A percentile compares a stretch with the other conserved stretches of the same genome.
Evolutionary conservation across 2,329 filamentous ascomycete genomes (phyloP).

Genomic region (Taxawa tesnikishii): DNA sequence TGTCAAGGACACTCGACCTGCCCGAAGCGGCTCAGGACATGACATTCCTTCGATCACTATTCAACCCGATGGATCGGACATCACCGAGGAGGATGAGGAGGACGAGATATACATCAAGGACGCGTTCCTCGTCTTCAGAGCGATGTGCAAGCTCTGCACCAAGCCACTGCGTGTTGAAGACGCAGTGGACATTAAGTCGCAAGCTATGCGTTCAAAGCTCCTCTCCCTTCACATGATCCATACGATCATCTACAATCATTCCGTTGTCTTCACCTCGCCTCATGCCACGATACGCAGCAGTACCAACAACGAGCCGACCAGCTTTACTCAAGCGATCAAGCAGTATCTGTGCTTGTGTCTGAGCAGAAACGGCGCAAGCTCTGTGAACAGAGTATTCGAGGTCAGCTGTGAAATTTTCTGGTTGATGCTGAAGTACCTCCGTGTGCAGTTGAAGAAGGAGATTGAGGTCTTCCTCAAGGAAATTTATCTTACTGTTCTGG

Average conservation of each 20-base stretch:
- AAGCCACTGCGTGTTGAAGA: slow-evolving; percentile 84
- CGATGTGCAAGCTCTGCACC: slow-evolving; percentile 94
- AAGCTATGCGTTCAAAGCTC: slow-evolving; percentile 94
- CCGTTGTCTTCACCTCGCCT: slow-evolving; percentile 79
- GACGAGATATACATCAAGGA: slow-evolving; percentile 97
- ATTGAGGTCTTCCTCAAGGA: slow-evolving; percentile 97
- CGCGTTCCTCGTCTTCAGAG: slow-evolving; percentile 91
- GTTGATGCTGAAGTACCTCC: slow-evolving; percentile 89
- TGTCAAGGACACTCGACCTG: slow-evolving; percentile 35
- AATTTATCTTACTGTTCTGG: slow-evolving; percentile 85
- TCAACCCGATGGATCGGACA: slow-evolving; percentile 29
- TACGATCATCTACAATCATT: slow-evolving; percentile 88
- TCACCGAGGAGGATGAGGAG: slow-evolving; percentile 56
- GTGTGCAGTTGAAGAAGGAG: slow-evolving; percentile 94
- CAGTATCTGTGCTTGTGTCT: slow-evolving; percentile 93
- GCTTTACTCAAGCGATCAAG: slow-evolving; percentile 88
- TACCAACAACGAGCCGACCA: slow-evolving; percentile 75
- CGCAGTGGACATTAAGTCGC: slow-evolving; percentile 80
- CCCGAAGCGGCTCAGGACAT: slow-evolving; percentile 30
- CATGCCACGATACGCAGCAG: slow-evolving; percentile 86
- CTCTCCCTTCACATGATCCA: slow-evolving; percentile 93
- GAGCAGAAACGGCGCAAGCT: slow-evolving; percentile 89
- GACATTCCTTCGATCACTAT: slow-evolving; percentile 25
- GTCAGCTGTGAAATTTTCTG: slow-evolving; percentile 96
- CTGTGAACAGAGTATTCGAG: slow-evolving; percentile 83